phyloP scores from a whole-genome alignment of 768 basidiomycete species.

The Boletus pseudopeckii region DNA sequence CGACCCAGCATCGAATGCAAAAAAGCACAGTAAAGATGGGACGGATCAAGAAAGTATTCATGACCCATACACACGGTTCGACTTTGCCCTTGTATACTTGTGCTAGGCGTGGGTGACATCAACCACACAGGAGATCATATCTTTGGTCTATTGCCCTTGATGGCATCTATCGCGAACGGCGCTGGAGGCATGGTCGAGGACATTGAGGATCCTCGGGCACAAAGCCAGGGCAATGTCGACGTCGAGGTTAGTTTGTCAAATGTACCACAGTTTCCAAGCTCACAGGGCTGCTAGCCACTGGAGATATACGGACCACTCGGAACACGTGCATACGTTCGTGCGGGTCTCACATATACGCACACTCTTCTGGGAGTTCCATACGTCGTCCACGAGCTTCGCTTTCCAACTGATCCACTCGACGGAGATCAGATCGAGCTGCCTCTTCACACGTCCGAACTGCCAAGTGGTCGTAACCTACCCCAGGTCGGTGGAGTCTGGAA shows the following conservation, averaged over 20 bases:
- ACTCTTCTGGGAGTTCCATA: constrained; percentile 64
- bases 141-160: constrained; percentile 66
- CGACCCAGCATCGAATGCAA: constrained; percentile 75
- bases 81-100: not conserved
- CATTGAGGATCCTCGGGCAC: constrained; percentile 55
- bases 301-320: constrained; percentile 88
- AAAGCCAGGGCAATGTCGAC: constrained; percentile 9
- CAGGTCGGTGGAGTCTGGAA: constrained; percentile 62
- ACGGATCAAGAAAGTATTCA: constrained; percentile 76
- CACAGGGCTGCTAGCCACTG: constrained; percentile 44
- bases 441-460: constrained; percentile 51
- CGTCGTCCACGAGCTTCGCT: constrained; percentile 80
- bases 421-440: constrained; percentile 50
- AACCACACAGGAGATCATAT: constrained; percentile 70
- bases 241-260: constrained; percentile 16
- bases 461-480: constrained; percentile 59
- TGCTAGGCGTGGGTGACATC: not conserved
- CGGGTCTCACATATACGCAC: constrained; percentile 63
- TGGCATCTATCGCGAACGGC: constrained; percentile 70
- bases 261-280: not conserved
- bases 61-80: constrained; percentile 85
- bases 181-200: constrained; percentile 62
- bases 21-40: constrained; percentile 74
- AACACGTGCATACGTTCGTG: constrained; percentile 76
- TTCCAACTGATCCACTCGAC: constrained; percentile 51